Evolutionary conservation across 306 rosid species (phyloP), one percentile per base, ranked within the genome.

Genomic region (Dryas alaskensis): DNA sequence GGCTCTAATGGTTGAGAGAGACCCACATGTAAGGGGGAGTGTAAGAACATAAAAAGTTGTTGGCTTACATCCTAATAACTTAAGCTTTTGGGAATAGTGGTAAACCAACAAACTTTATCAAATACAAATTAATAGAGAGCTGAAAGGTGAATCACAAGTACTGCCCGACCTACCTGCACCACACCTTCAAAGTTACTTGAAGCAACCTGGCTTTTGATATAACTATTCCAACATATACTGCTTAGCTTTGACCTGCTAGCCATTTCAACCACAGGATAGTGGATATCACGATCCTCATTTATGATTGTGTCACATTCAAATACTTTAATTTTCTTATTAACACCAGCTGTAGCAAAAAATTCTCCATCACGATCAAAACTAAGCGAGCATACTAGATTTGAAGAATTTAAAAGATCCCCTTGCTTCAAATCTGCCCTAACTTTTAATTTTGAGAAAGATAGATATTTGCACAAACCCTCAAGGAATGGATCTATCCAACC

Each of bases 171-270:
- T 78, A 95, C 99, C 97, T 95, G 99, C 47, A 95, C 99, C 61
- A 86, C 90, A 61, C 98, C 99, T 86, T 95, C 99, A 72, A 95
- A 95, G 83, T 92, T 95, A 73, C 99, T 95, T 7, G 99, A 95
- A 83, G 99, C 99, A 75, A 92, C 90, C 85, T 95, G 99, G 80
- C 98, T 87, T 80, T 95, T 95, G 84, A 95, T 95, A 76, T 95
- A 95, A 69, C 92, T 80, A 74, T 95, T 95, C 99, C 99, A 95
- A 83, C 96, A 95, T 72, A 92, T 73, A 81, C 92, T 92, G 87
- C 99, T 95, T 76, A 95, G 83, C 86, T 81, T 95, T 47, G 99
- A 92, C 79, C 86, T 84, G 86, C 90, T 81, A 73, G 83, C 92
- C 90, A 95, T 88, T 87, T 95, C 99, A 80, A 92, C 96, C 19